Evolutionary conservation across 352 stramenopile genomes (phyloP).

Genomic region (Phytophthora sp.): DNA sequence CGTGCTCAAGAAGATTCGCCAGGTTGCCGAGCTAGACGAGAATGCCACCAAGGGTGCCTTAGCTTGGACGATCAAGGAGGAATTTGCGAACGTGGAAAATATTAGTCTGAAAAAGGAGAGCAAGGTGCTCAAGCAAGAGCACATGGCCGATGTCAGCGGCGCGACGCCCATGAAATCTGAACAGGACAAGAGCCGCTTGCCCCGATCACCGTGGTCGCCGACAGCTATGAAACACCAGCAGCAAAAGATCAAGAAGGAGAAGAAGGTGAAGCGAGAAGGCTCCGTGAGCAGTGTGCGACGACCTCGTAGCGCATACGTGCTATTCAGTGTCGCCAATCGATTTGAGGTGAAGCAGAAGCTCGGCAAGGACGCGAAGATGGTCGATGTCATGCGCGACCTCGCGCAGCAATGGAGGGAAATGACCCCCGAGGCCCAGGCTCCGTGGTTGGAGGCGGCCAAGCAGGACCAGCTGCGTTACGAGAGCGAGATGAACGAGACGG

Average conservation of each 20-base stretch:
- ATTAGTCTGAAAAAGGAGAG: slow-evolving; percentile 41
- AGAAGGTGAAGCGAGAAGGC: slow-evolving; percentile 47
- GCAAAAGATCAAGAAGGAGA: slow-evolving; percentile 60
- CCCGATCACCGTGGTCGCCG: slow-evolving; percentile 69
- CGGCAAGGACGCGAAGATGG: slow-evolving; percentile 46
- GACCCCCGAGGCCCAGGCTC: slow-evolving; percentile 53
- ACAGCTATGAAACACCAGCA: slow-evolving; percentile 71
- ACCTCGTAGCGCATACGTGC: slow-evolving; percentile 68
- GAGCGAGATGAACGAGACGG: slow-evolving; percentile 73
- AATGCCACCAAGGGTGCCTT: slow-evolving; percentile 52
- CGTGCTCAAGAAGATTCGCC: slow-evolving; percentile 75
- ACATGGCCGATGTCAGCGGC: slow-evolving; percentile 44
- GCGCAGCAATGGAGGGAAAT: slow-evolving; percentile 64
- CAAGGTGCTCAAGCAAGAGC: slow-evolving; percentile 54
- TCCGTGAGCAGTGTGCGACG: slow-evolving; percentile 41
- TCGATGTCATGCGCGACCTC: slow-evolving; percentile 69
- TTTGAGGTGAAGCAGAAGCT: slow-evolving; percentile 58
- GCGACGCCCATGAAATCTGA: slow-evolving; percentile 35
- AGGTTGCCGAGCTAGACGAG: slow-evolving; percentile 62
- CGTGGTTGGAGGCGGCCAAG: slow-evolving; percentile 66
- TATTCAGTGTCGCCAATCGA: slow-evolving; percentile 70
- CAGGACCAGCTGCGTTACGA: slow-evolving; percentile 73
- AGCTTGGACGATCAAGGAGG: slow-evolving; percentile 59
- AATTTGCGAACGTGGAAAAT: slow-evolving; percentile 40
- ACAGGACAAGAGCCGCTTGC: slow-evolving; percentile 38